Evolutionary conservation across 1,284 basidiomycete genomes (phyloP).

Genomic region (Nidula niveotomentosa): DNA sequence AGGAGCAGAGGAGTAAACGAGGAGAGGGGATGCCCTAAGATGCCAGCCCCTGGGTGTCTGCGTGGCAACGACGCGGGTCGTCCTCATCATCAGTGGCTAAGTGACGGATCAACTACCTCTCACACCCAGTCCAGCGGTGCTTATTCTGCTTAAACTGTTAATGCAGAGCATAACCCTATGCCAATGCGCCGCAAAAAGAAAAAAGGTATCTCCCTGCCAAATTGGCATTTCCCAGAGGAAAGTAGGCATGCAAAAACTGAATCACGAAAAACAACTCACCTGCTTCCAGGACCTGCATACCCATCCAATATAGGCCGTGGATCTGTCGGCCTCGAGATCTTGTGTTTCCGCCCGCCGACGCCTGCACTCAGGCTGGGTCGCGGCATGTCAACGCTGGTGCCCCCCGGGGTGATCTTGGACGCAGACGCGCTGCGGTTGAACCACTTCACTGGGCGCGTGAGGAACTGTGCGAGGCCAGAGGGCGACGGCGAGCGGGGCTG

Average conservation of each 20-base stretch:
- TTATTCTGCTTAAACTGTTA: too few species aligned
- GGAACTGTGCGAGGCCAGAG: slow-evolving; percentile 40
- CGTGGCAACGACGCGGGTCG: too few species aligned
- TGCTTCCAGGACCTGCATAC: slow-evolving; percentile 44
- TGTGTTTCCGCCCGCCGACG: slow-evolving; percentile 55
- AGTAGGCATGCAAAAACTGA: slow-evolving; percentile 1
- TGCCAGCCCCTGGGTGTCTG: too few species aligned
- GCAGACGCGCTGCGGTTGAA: slow-evolving; percentile 40
- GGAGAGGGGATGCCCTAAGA: too few species aligned
- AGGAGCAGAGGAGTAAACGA: too few species aligned
- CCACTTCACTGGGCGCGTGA: slow-evolving; percentile 43
- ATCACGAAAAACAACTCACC: slow-evolving; percentile 33
- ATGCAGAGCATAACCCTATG: too few species aligned
- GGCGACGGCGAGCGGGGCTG: slow-evolving; percentile 40
- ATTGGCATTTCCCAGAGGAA: too few species aligned
- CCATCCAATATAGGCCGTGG: slow-evolving; percentile 68
- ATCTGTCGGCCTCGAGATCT: slow-evolving; percentile 81
- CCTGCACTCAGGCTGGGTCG: slow-evolving; percentile 48
- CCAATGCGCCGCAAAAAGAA: too few species aligned
- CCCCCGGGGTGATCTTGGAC: slow-evolving; percentile 26
- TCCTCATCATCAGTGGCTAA: too few species aligned
- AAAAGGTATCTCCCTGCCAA: too few species aligned
- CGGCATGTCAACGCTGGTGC: slow-evolving; percentile 30
- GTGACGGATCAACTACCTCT: too few species aligned
- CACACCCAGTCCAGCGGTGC: too few species aligned